Evolutionary conservation across 768 basidiomycete genomes (phyloP), one percentile per base, ranked within the genome.

Genomic region (Austroboletus eburneus): DNA sequence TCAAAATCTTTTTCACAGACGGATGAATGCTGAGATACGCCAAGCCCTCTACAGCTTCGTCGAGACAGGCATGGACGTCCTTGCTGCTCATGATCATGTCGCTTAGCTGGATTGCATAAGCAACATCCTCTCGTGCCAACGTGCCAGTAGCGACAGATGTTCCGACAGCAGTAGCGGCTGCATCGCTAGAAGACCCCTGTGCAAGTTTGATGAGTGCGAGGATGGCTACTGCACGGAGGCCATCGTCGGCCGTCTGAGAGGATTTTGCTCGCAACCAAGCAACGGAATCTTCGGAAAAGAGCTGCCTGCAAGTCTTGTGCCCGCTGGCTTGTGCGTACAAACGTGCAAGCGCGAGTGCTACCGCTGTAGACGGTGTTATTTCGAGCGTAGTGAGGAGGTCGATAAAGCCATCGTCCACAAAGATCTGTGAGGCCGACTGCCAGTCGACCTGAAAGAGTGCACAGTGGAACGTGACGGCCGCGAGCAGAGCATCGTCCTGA

Each of bases 371-470:
- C 2, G 79, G 71, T 37, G 69, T 70, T n/a, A 87, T 65, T 50
- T 94, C 91, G 21, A 84, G 74, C 13, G 75, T 74, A 59, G 80
- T 72, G 42, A 91, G 66, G 37, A 75, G 74, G 32, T 86, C 81
- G 25, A 83, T 55, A 14, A 85, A 62, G 4, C 80, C 83, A 49
- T 88, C 83, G 41, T 74, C 71, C 30, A 69, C 64, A 46, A 92
- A 81, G 43, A 94, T 79, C 20, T 72, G 55, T 9, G 81, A 71
- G 9, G 87, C 91, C 2, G 80, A 69, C 42, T 75, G 68, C 66
- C 81, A 76, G 54, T 91, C 88, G n/a, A 91, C 80, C 61, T 91
- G 88, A 58, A 91, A 90, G 17, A 94, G 69, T 1, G 87, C 88
- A n/a, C 76, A 71, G 40, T 92, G 72, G 62, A 91, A 84, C 1